These are phyloP conservation scores for Aureobasidium leucospermi DNA, from an alignment of 2,329 filamentous ascomycete species.

Conservation along the genomic window DNA sequence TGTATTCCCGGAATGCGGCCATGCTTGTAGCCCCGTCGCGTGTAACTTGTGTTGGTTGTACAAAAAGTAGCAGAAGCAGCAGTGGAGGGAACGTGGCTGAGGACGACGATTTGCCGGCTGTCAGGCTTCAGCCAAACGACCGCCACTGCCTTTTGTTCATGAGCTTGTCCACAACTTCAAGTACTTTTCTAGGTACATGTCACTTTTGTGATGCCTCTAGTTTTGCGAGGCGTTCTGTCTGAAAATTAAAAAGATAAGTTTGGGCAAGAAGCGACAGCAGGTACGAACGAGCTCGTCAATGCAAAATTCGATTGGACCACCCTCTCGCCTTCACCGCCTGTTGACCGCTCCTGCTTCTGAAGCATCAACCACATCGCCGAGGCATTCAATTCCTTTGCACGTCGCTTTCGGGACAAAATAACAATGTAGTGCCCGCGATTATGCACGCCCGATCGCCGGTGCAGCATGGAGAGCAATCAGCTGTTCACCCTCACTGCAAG, in stretches of 20 bases:
- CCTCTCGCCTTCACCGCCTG: conserved; percentile 7
- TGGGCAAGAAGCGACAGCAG: not conserved
- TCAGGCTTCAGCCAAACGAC: not conserved
- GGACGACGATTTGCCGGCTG: conserved; percentile 3
- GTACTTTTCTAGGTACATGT: not conserved
- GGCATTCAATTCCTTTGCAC: conserved; percentile 2
- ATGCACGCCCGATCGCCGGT: conserved; percentile 5
- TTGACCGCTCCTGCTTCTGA: conserved; percentile 7
- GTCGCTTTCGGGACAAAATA: conserved; percentile 1
- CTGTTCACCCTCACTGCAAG: conserved; percentile 10
- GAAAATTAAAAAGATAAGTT: not conserved
- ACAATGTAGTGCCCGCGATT: not conserved
- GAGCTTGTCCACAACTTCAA: not conserved
- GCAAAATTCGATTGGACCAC: not conserved
- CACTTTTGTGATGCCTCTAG: conserved; percentile 2
- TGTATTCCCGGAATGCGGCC: not conserved
- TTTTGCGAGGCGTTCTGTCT: not conserved
- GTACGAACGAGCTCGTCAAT: not conserved
- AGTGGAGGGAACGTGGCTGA: conserved; percentile 2
- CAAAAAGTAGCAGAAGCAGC: not conserved
- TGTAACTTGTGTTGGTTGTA: conserved; percentile 7
- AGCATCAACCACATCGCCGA: not conserved
- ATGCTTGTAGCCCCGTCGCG: not conserved
- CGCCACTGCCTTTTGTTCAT: not conserved
- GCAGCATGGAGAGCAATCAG: conserved; percentile 9